Evolutionary conservation across 805 yeast genomes (phyloP), one percentile per base, ranked within the genome.

Genomic region (Saccharomyces cerevisiae): DNA sequence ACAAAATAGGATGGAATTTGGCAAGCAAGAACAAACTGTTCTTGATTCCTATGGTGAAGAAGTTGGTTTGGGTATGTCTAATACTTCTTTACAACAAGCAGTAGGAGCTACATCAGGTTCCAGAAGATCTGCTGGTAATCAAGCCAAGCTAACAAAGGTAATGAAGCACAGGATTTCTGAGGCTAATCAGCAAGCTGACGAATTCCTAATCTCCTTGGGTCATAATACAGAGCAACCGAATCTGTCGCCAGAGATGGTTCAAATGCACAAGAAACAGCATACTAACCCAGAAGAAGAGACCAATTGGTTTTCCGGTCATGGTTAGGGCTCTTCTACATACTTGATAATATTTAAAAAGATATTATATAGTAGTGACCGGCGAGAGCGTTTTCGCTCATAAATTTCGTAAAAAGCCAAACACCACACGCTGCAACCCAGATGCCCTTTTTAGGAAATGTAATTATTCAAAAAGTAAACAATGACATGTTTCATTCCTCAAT

Each of bases 1-100:
- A 2, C 96, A 89, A 63, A 90, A 92, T 66, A 80, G 87, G 63
- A 78, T 91, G 81, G 85, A 78, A 46, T 91, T 92, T 71, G 97
- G 96, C 6, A 79, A 83, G 61, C 75, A 77, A 57, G 96, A 89
- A 64, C 81, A 77, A 22, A 77, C 84, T 1, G 72, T 76, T 2
- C 72, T 74, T 57, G 90, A 86, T 57, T 75, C 82, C 0, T 85
- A 74, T 65, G 96, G 95, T 10, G 90, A 88, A 52, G 96, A 89
- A 62, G 73, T 86, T 31, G 96, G 96, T 0, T 63, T 89, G 50
- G 96, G 96, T 2, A 82, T 88, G 89, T 76, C 82, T 11, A 58
- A 55, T 29, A 52, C 67, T 1, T 50, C 64, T 46, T 24, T 62
- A 22, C 55, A 57, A 41, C 52, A 57, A 47, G 62, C 58, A 14